Base-by-base conservation (phyloP, 495 filamentous ascomycete species). In the Neurospora sp. region DNA sequence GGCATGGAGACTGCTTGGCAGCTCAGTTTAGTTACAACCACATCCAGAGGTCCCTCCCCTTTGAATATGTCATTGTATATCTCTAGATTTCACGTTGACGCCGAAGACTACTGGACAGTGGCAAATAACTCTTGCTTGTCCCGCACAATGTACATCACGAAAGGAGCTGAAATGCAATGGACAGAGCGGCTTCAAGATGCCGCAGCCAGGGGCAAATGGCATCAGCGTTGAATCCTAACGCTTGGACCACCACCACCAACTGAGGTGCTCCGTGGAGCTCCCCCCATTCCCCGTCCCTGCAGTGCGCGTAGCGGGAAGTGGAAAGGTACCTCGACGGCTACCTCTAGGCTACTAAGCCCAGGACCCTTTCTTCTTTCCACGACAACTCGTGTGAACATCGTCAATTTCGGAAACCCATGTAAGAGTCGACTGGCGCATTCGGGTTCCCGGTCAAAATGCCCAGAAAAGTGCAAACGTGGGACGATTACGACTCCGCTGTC, bases 401-500 rank as follows among this genome's bases (percentile, higher is more conserved):
- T 31, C 54, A 35, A 6, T 66, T 0, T 62, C 54, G 27, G 14
- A 66, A 66, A 4, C 31, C 54, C 54, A 66, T 66, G 71, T 69
- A 41, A 72, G n/a, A 41, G 27, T 72, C 44, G 42, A 46, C 39
- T 66, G 44, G 54, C 44, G 35, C 18, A 66, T 66, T 66, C 7
- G 27, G 54, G 44, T 40, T 46, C 62, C 44, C 38, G 54, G 16
- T 42, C 42, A 82, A 69, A 27, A 86, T 86, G 84, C 80, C 83
- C 71, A 83, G 85, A 75, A 85, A 84, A 78, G 77, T 77, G 8
- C 84, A 84, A 72, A 85, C 83, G 42, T 87, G 85, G 77, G 86
- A 88, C 48, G 85, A 88, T 74, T 88, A 88, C 74, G 83, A 84
- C 79, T 81, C 82, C 40, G 86, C 86, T 70, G 86, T 88, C 70